Conservation (phyloP, 2,329 filamentous ascomycete genomes). For the Chrysosporium keratinophilum region DNA sequence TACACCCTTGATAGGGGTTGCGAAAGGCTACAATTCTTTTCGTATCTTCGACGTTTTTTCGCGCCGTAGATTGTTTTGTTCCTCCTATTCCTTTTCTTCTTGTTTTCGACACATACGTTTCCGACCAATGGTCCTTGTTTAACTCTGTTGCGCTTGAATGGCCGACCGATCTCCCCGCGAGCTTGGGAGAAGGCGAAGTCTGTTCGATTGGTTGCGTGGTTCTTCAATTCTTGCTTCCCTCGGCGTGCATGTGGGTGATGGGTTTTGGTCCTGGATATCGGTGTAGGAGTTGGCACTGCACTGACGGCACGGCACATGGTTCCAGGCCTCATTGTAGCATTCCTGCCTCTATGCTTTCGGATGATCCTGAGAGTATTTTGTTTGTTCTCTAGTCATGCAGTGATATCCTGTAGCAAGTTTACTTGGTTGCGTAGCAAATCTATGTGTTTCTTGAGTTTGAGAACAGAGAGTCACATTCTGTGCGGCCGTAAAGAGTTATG, state of each 20-base stretch:
- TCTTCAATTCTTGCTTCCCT: not conserved
- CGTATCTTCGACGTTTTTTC: constrained; percentile 6
- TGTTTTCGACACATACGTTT: not conserved
- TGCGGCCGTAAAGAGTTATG: too few relatives aligned
- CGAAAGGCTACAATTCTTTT: not conserved
- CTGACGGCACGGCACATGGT: not conserved
- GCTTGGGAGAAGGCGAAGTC: not conserved
- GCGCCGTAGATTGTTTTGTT: constrained; percentile 11
- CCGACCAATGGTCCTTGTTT: constrained; percentile 7
- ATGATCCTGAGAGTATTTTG: not conserved
- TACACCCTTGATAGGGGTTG: constrained; percentile 16
- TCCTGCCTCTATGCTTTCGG: not conserved
- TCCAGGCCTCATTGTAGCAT: not conserved
- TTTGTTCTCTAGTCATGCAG: not conserved
- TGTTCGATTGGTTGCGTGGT: not conserved
- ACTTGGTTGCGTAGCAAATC: not conserved
- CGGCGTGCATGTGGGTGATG: not conserved
- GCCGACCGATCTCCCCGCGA: not conserved
- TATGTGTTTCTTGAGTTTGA: not conserved
- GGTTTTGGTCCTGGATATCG: not conserved
- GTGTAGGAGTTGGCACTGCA: not conserved
- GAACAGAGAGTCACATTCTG: too few relatives aligned
- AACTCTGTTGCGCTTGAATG: constrained; percentile 1
- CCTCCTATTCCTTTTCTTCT: constrained; percentile 11
- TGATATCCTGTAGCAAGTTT: constrained; percentile 5